Percentiles rank a stretch among this genome's conserved stretches.
phyloP scores from a whole-genome alignment of 169 alveolate genomes.

The Plasmodium sp. region DNA sequence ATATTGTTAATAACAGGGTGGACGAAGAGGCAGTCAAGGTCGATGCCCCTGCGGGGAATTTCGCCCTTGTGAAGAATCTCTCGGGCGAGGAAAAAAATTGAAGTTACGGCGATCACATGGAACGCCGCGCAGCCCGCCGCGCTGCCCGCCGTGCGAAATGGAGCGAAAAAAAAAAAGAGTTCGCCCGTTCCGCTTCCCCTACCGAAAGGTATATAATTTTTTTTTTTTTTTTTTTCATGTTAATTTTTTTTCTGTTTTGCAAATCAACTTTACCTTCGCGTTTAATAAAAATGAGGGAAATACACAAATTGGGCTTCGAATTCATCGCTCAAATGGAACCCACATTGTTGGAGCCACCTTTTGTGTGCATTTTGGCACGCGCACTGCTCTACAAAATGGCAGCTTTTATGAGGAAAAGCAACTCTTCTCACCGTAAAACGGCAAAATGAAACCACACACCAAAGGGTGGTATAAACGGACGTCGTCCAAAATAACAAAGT shows the following conservation, averaged over 20 bases:
- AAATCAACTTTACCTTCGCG: neutral
- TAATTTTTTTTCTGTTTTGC: neutral
- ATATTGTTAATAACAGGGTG: neutral
- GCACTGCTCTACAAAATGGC: neutral
- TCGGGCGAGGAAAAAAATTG: neutral
- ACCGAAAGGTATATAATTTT: neutral
- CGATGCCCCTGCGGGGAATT: neutral
- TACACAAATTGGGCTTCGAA: neutral
- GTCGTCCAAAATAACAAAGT: neutral
- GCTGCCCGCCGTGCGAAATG: neutral
- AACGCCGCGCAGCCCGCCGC: neutral
- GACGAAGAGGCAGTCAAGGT: neutral
- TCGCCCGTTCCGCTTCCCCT: neutral
- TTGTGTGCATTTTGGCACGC: neutral
- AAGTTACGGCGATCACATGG: neutral
- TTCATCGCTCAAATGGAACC: neutral
- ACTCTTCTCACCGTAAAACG: neutral
- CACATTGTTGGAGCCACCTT: neutral
- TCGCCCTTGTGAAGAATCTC: neutral
- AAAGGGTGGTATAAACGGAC: neutral
- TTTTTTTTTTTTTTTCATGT: neutral
- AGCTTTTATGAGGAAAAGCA: neutral
- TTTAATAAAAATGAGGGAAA: neutral
- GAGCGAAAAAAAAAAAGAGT: neutral
- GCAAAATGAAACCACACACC: neutral